Evolutionary conservation across 768 basidiomycete genomes (phyloP), one percentile per base, ranked within the genome.

Genomic region (Mycena albidolilacea): DNA sequence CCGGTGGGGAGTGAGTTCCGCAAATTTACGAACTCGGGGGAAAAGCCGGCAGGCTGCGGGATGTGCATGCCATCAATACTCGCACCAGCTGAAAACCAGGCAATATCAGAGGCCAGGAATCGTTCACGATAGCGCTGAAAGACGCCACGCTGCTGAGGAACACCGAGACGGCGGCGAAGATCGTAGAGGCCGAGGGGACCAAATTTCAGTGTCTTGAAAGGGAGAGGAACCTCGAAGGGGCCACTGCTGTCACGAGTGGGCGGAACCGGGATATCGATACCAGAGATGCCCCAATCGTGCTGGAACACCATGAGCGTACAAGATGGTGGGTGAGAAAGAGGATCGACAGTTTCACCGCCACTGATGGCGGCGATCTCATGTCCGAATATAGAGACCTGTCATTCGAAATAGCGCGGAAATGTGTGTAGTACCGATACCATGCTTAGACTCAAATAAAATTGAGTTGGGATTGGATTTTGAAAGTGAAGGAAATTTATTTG

Each of bases 141-240:
- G 38, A 68, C 15, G 5, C 43, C 60, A 15, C 59, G 50, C 23
- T 54, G 8, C 0, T 11, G 2, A 2, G 52, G 15, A 12, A 63
- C 41, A 14, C 71, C 71, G 3, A 73, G 58, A 17, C 44, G 46
- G 14, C 62, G 71, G 4, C 59, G 66, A 57, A 73, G 67, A 21
- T 67, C 60, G 17, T n/a, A 67, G 1, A 68, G 19, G 0, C 71
- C 62, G 48, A 69, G 46, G 3, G 60, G 65, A 17, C 44, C 55
- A 48, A 73, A 69, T 11, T 58, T 30, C 15, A 73, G 67, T 2
- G 8, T 2, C 4, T 52, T 15, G 35, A 7, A 69, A 17, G 8
- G 61, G 68, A 0, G 11, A 30, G 30, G 30, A 30, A 30, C 12
- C 5, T 44, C 3, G 23, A 3, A n/a, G 10, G 48, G 67, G 0